Evolutionary conservation across 495 filamentous ascomycete genomes (phyloP), one percentile per base, ranked within the genome.

Genomic region (Neurospora sp.): DNA sequence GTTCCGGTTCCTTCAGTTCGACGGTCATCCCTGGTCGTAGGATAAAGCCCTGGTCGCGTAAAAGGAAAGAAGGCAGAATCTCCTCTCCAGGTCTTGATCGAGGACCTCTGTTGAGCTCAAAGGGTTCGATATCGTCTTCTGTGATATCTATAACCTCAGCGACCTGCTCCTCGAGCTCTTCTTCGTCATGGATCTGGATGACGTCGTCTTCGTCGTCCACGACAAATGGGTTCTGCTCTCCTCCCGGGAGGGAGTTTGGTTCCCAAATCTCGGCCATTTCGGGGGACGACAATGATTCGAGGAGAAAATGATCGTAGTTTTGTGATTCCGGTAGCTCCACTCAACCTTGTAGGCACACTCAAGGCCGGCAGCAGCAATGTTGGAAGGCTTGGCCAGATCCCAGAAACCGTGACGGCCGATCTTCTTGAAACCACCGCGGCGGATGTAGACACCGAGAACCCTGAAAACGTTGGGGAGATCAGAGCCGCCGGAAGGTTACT

Each of bases 341-440:
- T 62, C 54, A 6, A 81, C 82, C 38, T 75, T 44, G 75, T 82
- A 83, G 59, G n/a, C 44, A 35, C 37, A 69, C 2, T 73, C 76
- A 40, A 87, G 83, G 6, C 87, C 87, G 14, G 83, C 79, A 20
- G 81, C 82, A 12, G 83, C 83, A 69, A 92, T 84, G 66, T 85
- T 79, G 59, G 86, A 88, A 0, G 92, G 91, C 76, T 89, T 90
- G 20, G 89, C 92, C 3, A 86, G 77, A 7, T 93, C 87, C 85
- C 87, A 92, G 79, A 91, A 91, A 38, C 86, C 84, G 41, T 83
- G 81, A 5, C 86, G 85, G 77, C 88, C 88, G 9, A 91, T 76
- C 70, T 74, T 82, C 71, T 81, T 85, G 72, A 87, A 78, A n/a
- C 89, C 89, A 42, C 86, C 89, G 23, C 84, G 82, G 71, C 84